Conservation (phyloP, 345 rosid genomes). For the Ricinus communis region DNA sequence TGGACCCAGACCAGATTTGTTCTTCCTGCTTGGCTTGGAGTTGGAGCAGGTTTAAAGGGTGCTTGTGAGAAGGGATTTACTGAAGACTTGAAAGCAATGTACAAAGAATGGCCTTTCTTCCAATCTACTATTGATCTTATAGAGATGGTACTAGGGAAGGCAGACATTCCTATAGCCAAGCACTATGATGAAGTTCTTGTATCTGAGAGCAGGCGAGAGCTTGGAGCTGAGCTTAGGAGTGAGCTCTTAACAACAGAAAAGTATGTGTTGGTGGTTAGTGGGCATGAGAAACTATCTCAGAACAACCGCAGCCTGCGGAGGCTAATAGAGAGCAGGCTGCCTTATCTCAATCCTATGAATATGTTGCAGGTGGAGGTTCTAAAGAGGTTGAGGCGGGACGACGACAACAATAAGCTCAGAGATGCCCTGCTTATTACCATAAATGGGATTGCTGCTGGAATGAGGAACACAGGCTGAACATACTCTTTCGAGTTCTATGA, state of each 20-base stretch:
- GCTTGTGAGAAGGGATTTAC: conserved; percentile 79
- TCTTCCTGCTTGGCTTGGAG: conserved; percentile 99
- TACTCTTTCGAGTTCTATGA: neutral
- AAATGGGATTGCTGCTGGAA: conserved; percentile 95
- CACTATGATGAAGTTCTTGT: conserved; percentile 92
- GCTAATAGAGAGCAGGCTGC: conserved; percentile 89
- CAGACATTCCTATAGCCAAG: conserved; percentile 78
- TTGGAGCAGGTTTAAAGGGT: conserved; percentile 78
- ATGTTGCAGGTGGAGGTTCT: conserved; percentile 88
- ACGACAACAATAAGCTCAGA: conserved; percentile 76
- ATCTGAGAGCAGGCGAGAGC: conserved; percentile 59
- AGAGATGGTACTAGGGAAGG: conserved; percentile 93
- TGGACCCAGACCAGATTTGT: conserved; percentile 99
- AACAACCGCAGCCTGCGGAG: conserved; percentile 78
- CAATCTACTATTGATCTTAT: conserved; percentile 92
- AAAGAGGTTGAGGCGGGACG: conserved; percentile 81
- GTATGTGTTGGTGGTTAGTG: conserved; percentile 69
- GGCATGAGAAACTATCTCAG: conserved; percentile 67
- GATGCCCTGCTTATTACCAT: conserved; percentile 93
- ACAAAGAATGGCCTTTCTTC: conserved; percentile 93
- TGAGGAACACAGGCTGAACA: conserved; percentile 72
- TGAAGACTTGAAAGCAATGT: conserved; percentile 79
- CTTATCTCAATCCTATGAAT: conserved; percentile 89
- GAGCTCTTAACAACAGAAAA: conserved; percentile 70
- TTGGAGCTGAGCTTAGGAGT: conserved; percentile 69